Conservation (phyloP, 2,329 filamentous ascomycete species). For the Beauveria brongniartii region DNA sequence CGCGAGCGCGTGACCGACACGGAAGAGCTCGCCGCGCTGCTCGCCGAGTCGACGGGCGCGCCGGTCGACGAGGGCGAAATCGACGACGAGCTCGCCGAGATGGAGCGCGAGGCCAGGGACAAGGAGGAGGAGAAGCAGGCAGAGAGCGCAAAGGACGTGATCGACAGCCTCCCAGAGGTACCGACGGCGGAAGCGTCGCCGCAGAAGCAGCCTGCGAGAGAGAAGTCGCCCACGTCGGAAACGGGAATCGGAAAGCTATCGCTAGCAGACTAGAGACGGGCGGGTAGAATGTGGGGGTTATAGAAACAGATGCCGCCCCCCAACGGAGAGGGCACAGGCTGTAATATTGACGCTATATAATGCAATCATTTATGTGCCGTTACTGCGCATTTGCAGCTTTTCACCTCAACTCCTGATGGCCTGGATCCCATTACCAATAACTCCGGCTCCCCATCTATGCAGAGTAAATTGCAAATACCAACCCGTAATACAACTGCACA, state of each 20-base stretch:
- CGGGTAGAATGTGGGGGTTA: not conserved
- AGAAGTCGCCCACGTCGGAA: slow-evolving; percentile 27
- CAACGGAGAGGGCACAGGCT: not conserved
- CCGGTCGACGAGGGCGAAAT: slow-evolving; percentile 72
- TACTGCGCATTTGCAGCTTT: not conserved
- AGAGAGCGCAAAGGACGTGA: slow-evolving; percentile 38
- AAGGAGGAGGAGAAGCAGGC: slow-evolving; percentile 44
- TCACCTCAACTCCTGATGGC: not conserved
- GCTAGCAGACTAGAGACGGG: slow-evolving; percentile 14
- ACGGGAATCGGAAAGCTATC: slow-evolving; percentile 28
- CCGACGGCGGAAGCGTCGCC: slow-evolving; percentile 25
- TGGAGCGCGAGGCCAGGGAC: slow-evolving; percentile 54
- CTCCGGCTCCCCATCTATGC: not conserved
- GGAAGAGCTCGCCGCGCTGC: slow-evolving; percentile 72
- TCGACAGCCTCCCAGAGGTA: slow-evolving; percentile 41
- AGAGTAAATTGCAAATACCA: not conserved
- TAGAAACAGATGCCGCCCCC: not conserved
- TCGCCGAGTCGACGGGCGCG: slow-evolving; percentile 52
- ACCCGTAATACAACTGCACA: not conserved
- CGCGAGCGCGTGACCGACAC: slow-evolving; percentile 72
- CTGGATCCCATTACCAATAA: not conserved
- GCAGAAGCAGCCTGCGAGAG: slow-evolving; percentile 17
- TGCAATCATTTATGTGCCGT: not conserved
- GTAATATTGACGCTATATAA: slow-evolving; percentile 6
- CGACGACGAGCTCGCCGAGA: slow-evolving; percentile 74